These are phyloP conservation scores for Collybiopsis luxurians DNA, from an alignment of 768 basidiomycete species.

Conservation along the genomic window DNA sequence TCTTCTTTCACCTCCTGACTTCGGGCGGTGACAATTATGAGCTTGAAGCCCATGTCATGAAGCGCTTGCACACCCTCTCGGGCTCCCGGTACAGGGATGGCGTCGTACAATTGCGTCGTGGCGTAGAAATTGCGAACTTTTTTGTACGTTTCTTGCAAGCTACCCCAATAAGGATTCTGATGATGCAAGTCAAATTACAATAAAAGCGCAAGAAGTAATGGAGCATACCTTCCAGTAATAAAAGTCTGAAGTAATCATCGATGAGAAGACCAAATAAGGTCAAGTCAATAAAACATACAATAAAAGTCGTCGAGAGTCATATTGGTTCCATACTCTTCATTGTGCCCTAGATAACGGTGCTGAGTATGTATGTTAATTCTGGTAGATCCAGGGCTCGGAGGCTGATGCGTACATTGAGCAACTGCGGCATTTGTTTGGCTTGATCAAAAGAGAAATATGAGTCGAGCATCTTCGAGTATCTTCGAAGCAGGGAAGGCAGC, in stretches of 20 bases:
- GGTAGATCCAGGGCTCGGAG: too few relatives aligned
- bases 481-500: not conserved
- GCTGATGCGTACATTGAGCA: constrained; percentile 47
- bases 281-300: constrained; percentile 38
- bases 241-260: constrained; percentile 45
- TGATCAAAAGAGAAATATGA: constrained; percentile 5
- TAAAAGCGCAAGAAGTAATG: not conserved
- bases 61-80: constrained; percentile 54
- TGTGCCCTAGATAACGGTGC: constrained; percentile 53
- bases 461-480: too few relatives aligned
- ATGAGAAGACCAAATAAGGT: not conserved
- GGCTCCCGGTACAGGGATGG: constrained; percentile 59
- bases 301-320: constrained; percentile 59
- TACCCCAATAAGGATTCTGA: constrained; percentile 62
- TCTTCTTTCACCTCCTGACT: constrained; percentile 48
- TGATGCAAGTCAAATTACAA: not conserved
- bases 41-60: constrained; percentile 58
- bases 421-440: constrained; percentile 58
- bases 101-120: constrained; percentile 44
- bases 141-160: constrained; percentile 48
- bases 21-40: constrained; percentile 79
- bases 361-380: not conserved
- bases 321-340: constrained; percentile 51
- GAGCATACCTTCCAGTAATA: constrained; percentile 69
- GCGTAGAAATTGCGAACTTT: constrained; percentile 62